Evolutionary conservation across 2,329 filamentous ascomycete genomes (phyloP).

Genomic region (Chaetomium olivaceum): DNA sequence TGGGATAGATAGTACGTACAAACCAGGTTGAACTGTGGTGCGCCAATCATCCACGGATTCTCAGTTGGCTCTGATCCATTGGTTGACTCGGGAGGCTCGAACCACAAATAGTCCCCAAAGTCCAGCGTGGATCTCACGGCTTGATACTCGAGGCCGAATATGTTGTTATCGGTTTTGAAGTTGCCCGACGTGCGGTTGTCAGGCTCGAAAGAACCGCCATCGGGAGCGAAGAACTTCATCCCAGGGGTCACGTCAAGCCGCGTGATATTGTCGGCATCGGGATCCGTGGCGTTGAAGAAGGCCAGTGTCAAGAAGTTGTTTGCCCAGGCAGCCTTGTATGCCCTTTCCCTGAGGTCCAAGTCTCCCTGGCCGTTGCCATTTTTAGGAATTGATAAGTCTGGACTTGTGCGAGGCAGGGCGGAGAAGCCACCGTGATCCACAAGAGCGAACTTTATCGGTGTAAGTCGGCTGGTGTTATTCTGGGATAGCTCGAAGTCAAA

Average conservation of each 20-base stretch:
- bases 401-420: slow-evolving; percentile 2
- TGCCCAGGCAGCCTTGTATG: slow-evolving; percentile 19
- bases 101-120: slow-evolving; percentile 14
- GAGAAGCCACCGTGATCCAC: slow-evolving; percentile 19
- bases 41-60: slow-evolving; percentile 5
- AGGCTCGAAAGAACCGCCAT: not conserved
- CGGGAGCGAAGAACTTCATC: not conserved
- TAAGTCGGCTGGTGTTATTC: not conserved
- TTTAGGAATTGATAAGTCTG: not conserved
- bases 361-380: slow-evolving; percentile 10
- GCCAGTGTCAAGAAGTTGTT: slow-evolving; percentile 17
- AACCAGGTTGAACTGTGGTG: slow-evolving; percentile 2
- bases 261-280: slow-evolving; percentile 4
- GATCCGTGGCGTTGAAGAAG: slow-evolving; percentile 12
- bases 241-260: slow-evolving; percentile 9
- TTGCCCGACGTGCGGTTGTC: not conserved
- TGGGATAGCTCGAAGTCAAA: slow-evolving; percentile 13
- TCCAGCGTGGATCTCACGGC: slow-evolving; percentile 4
- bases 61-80: not conserved
- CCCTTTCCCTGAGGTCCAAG: slow-evolving; percentile 9
- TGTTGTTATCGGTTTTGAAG: not conserved
- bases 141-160: slow-evolving; percentile 7
- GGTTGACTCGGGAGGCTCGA: not conserved
- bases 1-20: slow-evolving; percentile 1
- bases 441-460: not conserved